Base-by-base conservation (phyloP, 495 filamentous ascomycete species). In the Evernia prunastri region DNA sequence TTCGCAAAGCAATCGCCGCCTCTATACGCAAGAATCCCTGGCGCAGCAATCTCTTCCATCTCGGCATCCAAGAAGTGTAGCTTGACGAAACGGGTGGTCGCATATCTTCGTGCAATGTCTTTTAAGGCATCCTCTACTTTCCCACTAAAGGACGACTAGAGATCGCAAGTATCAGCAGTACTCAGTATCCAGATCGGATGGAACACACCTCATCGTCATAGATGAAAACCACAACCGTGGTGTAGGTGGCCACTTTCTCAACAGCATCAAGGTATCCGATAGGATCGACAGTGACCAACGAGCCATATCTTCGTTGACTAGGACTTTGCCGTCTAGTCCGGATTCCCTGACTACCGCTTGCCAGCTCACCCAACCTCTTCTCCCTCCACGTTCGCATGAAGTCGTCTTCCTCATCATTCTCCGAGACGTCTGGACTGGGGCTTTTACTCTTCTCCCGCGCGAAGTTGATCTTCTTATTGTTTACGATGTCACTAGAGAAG, bases 1-100 rank as follows among this genome's bases (percentile, higher is more conserved):
- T 93, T 96, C 56, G 89, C 88, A 68, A 97, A 94, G 65, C 96
- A 84, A 61, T 97, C 92, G 45, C 91, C 92, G 67, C 83, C 87
- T 45, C 86, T 86, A 77, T 98, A 98, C 2, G 89, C 93, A 47
- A 98, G 78, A 29, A 98, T 77, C 11, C 94, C 93, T 1, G 94
- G 94, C 1, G 94, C 89, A 62, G 89, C 86, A 61, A 91, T 90
- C 65, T 89, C 84, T 71, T 96, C 90, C 82, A 97, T 97, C 74
- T 97, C 95, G 36, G 96, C 93, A 65, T 96, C 95, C 61, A 89
- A 85, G 72, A 90, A 89, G 75, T 96, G 89, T 37, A 97, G 83
- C 74, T 92, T 94, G 74, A 97, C 82, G 70, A 98, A 97, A 67
- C 89, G 89, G 45, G 88, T 85, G 36, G 85, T 79, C 33, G 81